Conservation (phyloP, 106 monocot species). For the Apostasia ramifera region DNA sequence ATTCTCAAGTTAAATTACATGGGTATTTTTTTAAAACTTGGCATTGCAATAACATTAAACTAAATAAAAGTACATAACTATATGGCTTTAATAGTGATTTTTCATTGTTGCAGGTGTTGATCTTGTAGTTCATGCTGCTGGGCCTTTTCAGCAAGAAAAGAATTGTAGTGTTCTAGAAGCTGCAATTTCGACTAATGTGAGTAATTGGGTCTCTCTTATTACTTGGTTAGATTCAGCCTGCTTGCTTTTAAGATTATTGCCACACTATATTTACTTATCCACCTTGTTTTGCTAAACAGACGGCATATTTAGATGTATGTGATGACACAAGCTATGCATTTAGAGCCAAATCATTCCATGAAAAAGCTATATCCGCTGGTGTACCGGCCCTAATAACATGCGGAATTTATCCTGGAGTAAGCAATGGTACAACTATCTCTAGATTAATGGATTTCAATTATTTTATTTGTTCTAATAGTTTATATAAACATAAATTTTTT, state of each 20-base stretch:
- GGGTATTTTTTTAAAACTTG: no score
- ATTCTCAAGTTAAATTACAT: no score
- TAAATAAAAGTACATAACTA: no score
- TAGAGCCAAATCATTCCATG: slow-evolving; percentile 71
- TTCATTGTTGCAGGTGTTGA: slow-evolving; percentile 43
- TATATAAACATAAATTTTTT: no score
- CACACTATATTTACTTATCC: neutral
- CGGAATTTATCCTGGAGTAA: slow-evolving; percentile 97
- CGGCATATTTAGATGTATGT: slow-evolving; percentile 90
- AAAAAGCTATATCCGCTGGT: slow-evolving; percentile 53
- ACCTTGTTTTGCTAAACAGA: slow-evolving; percentile 31
- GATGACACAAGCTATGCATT: slow-evolving; percentile 77
- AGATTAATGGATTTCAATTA: no score
- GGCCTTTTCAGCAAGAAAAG: slow-evolving; percentile 66
- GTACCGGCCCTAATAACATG: slow-evolving; percentile 76
- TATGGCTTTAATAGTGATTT: neutral
- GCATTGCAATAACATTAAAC: no score
- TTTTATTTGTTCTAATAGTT: no score
- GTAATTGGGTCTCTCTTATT: neutral
- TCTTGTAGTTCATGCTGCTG: slow-evolving; percentile 83
- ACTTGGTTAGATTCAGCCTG: neutral
- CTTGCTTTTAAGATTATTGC: neutral
- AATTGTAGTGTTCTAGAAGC: slow-evolving; percentile 72
- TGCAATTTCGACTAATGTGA: slow-evolving; percentile 74
- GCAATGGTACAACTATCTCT: slow-evolving; percentile 55